Percentiles rank a stretch among this genome's conserved stretches.
Conservation (phyloP, 371 early-diverging fungal genomes). For the Circinella umbellata region DNA sequence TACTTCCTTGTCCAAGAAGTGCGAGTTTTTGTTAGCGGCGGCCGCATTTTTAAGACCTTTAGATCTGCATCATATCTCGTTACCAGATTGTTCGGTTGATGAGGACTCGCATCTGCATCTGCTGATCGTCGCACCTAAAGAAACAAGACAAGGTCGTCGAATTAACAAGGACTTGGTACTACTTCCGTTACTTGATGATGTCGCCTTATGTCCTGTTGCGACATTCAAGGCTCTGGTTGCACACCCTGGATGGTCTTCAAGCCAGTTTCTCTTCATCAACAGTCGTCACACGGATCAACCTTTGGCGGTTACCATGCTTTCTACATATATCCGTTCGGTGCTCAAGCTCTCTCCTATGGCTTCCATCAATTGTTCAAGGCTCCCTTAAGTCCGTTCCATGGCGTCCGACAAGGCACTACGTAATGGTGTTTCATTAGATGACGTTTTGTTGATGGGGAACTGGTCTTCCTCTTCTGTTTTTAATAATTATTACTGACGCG, state of each 20-base stretch:
- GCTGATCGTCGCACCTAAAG: slow-evolving; percentile 56
- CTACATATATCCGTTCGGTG: neutral
- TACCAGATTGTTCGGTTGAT: neutral
- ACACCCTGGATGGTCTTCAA: neutral
- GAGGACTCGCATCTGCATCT: neutral
- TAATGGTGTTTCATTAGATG: slow-evolving; percentile 11
- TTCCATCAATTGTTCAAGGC: too few species aligned
- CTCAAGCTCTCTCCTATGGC: neutral
- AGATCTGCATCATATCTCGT: slow-evolving; percentile 8
- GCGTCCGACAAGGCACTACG: slow-evolving; percentile 14
- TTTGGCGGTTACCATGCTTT: neutral
- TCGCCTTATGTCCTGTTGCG: neutral
- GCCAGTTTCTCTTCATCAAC: neutral
- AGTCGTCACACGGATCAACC: neutral
- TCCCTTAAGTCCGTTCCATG: slow-evolving; percentile 14
- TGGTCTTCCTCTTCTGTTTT: slow-evolving; percentile 20
- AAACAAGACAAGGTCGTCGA: neutral
- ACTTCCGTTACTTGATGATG: neutral
- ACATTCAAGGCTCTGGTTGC: slow-evolving; percentile 4
- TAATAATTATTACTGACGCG: slow-evolving; percentile 10
- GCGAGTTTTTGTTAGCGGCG: slow-evolving; percentile 10
- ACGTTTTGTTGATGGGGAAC: slow-evolving; percentile 14
- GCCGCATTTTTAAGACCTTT: slow-evolving; percentile 12
- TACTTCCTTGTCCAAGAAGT: neutral
- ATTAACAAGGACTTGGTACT: slow-evolving; percentile 7